phyloP scores from a whole-genome alignment of 306 rosid species.

The Dicorynia guianensis region DNA sequence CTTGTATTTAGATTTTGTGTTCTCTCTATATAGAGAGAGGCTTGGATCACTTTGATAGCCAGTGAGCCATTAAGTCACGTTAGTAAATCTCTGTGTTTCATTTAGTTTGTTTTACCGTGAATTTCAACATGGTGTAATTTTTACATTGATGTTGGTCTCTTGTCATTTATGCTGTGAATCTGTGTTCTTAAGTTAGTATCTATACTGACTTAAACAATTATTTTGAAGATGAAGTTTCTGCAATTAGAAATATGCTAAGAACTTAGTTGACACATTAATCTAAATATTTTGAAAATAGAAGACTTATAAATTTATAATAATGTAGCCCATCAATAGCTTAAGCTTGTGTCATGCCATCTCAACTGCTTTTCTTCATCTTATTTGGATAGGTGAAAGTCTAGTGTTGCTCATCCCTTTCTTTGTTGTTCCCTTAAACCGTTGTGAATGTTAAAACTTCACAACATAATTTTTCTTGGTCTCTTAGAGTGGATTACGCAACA shows the following conservation, averaged over 20 bases:
- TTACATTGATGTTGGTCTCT: conserved; percentile 10
- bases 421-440: not conserved
- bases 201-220: not conserved
- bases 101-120: no score
- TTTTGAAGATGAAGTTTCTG: not conserved
- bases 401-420: not conserved
- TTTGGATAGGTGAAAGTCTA: not conserved
- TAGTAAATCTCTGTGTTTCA: no score
- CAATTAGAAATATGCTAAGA: not conserved
- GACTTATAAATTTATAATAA: no score
- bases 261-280: not conserved
- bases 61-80: no score
- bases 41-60: no score
- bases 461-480: no score
- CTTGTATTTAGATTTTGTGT: no score
- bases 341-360: not conserved
- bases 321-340: not conserved
- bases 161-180: not conserved
- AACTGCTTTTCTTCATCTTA: not conserved
- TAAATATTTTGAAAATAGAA: not conserved
- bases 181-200: not conserved
- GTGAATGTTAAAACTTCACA: not conserved
- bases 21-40: no score
- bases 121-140: conserved; percentile 2
- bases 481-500: no score